Evolutionary conservation across 1,139 yeast genomes (phyloP), one percentile per base, ranked within the genome.

Genomic region (Entelexis paramagnoliae): DNA sequence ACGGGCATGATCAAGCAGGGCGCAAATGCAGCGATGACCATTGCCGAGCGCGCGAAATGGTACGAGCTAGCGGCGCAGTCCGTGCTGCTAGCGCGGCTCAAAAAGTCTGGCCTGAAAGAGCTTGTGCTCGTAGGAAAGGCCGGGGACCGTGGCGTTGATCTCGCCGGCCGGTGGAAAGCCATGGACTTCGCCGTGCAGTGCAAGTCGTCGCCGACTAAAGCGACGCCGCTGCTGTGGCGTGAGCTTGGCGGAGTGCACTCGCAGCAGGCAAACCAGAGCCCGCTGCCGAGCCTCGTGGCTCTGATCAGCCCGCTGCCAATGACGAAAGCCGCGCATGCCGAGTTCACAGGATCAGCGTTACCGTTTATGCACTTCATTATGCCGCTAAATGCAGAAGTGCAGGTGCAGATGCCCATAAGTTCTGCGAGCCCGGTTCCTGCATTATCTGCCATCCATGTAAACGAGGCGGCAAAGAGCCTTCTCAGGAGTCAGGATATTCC

Each of bases 131-230:
- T 53, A 3, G 56, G 56, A 19, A 17, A 30, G 17, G 42, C 49
- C 35, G 55, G 55, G 11, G 56, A 53, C 36, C 46, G 56, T 30
- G 56, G 56, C 29, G 41, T 53, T 6, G 56, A 53, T 16, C 46
- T 53, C 3, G 34, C 49, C 8, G 56, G 49, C 8, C n/a, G 45
- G 20, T 46, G 49, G 51, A 14, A 33, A 7, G 36, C 9, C n/a
- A 9, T 53, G 16, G 49, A 52, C 19, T 9, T 53, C 10, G 46
- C 49, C 8, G 52, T 53, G 7, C 56, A 53, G 34, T 53, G 56
- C 45, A 53, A 53, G 24, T 33, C 55, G 11, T 24, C 46, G 16
- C 19, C 34, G 2, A 8, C 24, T 5, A 53, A 43, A 26, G 38
- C 48, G 9, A 14, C 49, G 6, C 52, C 55, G 19, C 35, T 35